Conservation (phyloP, 306 rosid genomes). For the Corylus heterophylla region DNA sequence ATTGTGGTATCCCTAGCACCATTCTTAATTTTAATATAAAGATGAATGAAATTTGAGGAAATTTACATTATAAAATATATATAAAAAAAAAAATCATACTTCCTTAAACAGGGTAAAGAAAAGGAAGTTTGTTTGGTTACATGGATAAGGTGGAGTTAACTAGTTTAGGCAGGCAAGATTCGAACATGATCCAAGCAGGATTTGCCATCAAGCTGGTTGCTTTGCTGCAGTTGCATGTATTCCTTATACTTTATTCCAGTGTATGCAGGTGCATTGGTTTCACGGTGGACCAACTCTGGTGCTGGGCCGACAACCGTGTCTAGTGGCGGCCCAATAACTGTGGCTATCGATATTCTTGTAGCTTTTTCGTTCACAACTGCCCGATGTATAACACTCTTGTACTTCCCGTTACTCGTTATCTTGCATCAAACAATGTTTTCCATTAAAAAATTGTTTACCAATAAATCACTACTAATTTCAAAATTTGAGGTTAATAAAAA, state of each 20-base stretch:
- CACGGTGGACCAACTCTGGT: slow-evolving; percentile 35
- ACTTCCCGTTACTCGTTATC: slow-evolving; percentile 40
- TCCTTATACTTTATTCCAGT: slow-evolving; percentile 38
- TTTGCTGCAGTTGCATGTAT: slow-evolving; percentile 40
- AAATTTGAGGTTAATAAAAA: no score
- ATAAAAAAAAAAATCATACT: no score
- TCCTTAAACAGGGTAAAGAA: background rate
- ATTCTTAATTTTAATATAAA: no score
- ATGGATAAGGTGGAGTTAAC: background rate
- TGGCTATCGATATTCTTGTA: slow-evolving; percentile 27
- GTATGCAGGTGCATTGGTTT: slow-evolving; percentile 38
- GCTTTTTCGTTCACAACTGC: slow-evolving; percentile 39
- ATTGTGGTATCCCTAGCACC: no score
- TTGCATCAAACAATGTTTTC: background rate
- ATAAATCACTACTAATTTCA: no score
- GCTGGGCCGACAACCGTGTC: slow-evolving; percentile 41
- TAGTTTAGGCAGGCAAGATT: slow-evolving; percentile 1
- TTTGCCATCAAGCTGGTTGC: slow-evolving; percentile 32
- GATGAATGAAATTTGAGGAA: no score
- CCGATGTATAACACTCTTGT: slow-evolving; percentile 28
- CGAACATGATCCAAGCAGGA: slow-evolving; percentile 36
- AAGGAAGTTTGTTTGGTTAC: background rate
- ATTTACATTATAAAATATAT: no score
- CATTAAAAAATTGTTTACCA: background rate
- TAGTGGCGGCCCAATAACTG: slow-evolving; percentile 23